These are phyloP conservation scores for Lentinula detonsa DNA, from an alignment of 768 basidiomycete genomes.

Conservation along the genomic window DNA sequence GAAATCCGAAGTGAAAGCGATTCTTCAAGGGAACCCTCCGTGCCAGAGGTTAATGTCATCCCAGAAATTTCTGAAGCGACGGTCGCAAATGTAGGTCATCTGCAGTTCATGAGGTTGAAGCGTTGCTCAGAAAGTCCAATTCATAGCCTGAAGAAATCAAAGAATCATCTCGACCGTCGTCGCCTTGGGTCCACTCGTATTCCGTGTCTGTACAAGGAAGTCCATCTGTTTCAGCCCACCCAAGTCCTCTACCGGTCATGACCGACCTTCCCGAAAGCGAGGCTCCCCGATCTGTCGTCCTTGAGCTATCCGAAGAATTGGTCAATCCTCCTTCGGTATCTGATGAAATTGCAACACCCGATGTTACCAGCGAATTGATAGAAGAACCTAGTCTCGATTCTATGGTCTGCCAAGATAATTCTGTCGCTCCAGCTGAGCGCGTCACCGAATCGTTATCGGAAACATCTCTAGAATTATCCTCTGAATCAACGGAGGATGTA, in stretches of 20 bases:
- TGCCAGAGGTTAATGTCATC: background rate
- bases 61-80: background rate
- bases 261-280: background rate
- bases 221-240: background rate
- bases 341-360: background rate
- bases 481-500: background rate
- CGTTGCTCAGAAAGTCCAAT: background rate
- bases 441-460: background rate
- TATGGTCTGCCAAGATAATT: background rate
- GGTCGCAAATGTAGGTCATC: background rate
- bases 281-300: background rate
- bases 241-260: background rate
- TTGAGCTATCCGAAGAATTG: background rate
- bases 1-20: background rate
- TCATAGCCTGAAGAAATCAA: background rate
- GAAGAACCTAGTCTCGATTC: background rate
- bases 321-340: background rate
- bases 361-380: background rate
- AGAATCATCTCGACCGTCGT: constrained; percentile 9
- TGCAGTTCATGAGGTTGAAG: background rate
- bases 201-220: constrained; percentile 35
- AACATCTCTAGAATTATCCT: background rate
- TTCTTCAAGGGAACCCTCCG: background rate
- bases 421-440: background rate
- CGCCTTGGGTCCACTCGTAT: constrained; percentile 36